A percentile compares a stretch with the other conserved stretches of the same genome.
These are phyloP conservation scores for Serendipita sp. DNA, from an alignment of 768 basidiomycete species.

Conservation along the genomic window DNA sequence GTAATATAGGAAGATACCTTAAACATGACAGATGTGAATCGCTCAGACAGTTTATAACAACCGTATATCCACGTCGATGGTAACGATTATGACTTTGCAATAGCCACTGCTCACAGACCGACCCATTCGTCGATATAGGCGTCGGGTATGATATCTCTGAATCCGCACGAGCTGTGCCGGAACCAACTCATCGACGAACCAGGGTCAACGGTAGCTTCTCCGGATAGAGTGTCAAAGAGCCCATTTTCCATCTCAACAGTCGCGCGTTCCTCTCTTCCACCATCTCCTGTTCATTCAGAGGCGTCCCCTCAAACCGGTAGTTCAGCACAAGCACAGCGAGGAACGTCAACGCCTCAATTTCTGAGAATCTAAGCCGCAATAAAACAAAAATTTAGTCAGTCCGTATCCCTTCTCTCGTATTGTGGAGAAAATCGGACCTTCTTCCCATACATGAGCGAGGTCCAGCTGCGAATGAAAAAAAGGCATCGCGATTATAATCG, in stretches of 20 bases:
- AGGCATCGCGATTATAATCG: too few relatives aligned
- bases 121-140: too few relatives aligned
- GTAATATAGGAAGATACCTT: too few relatives aligned
- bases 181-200: background rate
- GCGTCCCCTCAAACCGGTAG: background rate
- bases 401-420: slow-evolving; percentile 5
- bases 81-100: too few relatives aligned
- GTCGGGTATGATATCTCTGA: too few relatives aligned
- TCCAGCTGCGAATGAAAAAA: too few relatives aligned
- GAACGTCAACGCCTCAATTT: background rate
- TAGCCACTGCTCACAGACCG: too few relatives aligned
- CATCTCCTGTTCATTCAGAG: background rate
- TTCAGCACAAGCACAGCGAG: background rate
- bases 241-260: background rate
- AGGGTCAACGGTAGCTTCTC: background rate
- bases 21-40: too few relatives aligned
- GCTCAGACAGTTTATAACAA: too few relatives aligned
- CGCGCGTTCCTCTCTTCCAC: background rate
- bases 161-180: too few relatives aligned
- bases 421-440: background rate
- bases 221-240: background rate
- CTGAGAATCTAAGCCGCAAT: background rate
- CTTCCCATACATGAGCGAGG: too few relatives aligned
- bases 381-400: slow-evolving; percentile 7
- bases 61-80: too few relatives aligned